A percentile compares a stretch with the other conserved stretches of the same genome.
These are phyloP conservation scores for Austroboletus eburneus DNA, from an alignment of 768 basidiomycete genomes.

Conservation along the genomic window DNA sequence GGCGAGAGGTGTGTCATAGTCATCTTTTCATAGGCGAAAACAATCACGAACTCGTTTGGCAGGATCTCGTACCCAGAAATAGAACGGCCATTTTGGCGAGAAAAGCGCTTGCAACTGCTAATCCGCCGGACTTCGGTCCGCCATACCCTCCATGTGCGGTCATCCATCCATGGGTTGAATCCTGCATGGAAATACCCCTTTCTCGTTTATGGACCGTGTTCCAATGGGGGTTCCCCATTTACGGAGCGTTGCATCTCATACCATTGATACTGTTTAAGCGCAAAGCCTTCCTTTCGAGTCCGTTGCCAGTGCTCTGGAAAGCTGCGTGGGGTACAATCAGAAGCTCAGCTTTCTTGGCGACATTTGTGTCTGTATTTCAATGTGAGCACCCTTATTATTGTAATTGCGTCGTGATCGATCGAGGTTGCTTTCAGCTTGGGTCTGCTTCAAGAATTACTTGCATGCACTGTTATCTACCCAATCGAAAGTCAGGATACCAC, in stretches of 20 bases:
- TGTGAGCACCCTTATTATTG: constrained; percentile 38
- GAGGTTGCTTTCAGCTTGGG: constrained; percentile 40
- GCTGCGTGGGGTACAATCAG: constrained; percentile 70
- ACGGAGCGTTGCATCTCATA: constrained; percentile 86
- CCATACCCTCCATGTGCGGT: constrained; percentile 60
- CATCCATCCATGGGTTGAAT: constrained; percentile 71
- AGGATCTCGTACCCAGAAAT: constrained; percentile 57
- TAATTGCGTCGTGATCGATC: not conserved
- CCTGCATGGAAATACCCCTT: constrained; percentile 43
- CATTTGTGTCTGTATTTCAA: constrained; percentile 81
- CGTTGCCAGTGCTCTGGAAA: constrained; percentile 58
- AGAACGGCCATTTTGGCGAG: constrained; percentile 43
- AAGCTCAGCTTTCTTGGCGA: constrained; percentile 83
- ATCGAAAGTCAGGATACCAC: constrained; percentile 35
- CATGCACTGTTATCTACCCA: constrained; percentile 47
- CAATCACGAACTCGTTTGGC: constrained; percentile 6
- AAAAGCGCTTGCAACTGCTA: constrained; percentile 32
- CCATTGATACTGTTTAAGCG: constrained; percentile 83
- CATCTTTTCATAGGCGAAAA: not conserved
- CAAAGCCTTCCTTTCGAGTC: constrained; percentile 59
- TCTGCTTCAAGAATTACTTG: constrained; percentile 63
- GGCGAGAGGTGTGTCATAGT: constrained; percentile 39
- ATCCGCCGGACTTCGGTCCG: constrained; percentile 42
- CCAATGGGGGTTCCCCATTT: constrained; percentile 79
- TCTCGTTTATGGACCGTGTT: constrained; percentile 74